These are phyloP conservation scores for Debaryomyces hansenii DNA, from an alignment of 805 yeast species.

Conservation along the genomic window DNA sequence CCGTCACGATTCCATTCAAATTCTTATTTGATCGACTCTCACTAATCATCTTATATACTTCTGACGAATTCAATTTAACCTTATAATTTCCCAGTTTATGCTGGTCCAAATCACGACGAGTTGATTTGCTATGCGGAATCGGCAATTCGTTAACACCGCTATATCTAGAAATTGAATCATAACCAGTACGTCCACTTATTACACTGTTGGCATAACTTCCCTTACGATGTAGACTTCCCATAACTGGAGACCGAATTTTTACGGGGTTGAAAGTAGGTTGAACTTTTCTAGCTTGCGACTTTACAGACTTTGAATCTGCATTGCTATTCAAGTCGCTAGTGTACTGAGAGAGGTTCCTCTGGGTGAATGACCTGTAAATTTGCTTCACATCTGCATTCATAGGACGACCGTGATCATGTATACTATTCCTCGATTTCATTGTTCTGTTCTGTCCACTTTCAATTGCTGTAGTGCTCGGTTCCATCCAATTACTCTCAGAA, in stretches of 20 bases:
- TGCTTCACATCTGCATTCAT: conserved; percentile 24
- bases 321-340: conserved; percentile 1
- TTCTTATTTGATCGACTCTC: conserved; percentile 1
- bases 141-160: background rate
- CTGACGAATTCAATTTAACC: conserved; percentile 12
- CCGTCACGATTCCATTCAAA: background rate
- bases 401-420: conserved; percentile 4
- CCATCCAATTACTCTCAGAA: conserved; percentile 55
- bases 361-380: conserved; percentile 38
- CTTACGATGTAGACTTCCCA: conserved; percentile 1
- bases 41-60: conserved; percentile 13
- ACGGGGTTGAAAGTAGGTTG: conserved; percentile 3
- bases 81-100: background rate
- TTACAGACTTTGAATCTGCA: conserved; percentile 13
- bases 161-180: background rate
- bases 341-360: conserved; percentile 23
- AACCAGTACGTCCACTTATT: conserved; percentile 1
- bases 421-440: background rate
- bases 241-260: background rate
- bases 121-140: background rate
- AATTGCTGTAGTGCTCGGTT: conserved; percentile 24
- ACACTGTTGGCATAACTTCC: conserved; percentile 8
- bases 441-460: background rate
- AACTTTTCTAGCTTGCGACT: conserved; percentile 5
- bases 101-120: background rate